Base-by-base conservation (phyloP, 2,329 filamentous ascomycete genomes). In the Hysterium pulicare region DNA sequence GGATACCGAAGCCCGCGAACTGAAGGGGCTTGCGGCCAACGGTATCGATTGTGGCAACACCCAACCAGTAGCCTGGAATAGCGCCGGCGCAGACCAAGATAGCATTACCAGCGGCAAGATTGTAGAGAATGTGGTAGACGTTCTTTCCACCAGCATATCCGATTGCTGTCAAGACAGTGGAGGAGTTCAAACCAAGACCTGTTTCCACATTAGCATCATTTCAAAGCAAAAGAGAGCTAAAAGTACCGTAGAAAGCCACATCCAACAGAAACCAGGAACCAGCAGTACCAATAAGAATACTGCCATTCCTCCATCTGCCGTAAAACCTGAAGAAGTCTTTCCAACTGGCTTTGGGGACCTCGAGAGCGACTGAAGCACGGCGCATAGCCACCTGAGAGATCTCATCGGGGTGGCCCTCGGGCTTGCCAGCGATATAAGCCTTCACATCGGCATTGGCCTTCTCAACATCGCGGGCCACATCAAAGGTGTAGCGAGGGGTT, bases 241-340 rank as follows among this genome's bases (percentile, higher is more conserved):
- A 11, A 17, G 11, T 17, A 16, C 58, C 57, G 42, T 66, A 62
- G 50, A 67, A 64, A 59, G 73, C 73, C 37, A 77, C 71, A 56
- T 89, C 85, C 40, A 85, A 24, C 67, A 84, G 20, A 67, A 89
- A 90, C 87, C 88, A 94, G 2, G 87, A 91, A 31, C 84, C 84
- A 10, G 87, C 85, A 10, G 87, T 91, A n/a, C 86, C 86, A 32
- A 89, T 71, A 0, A 89, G 78, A 21, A 90, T 76, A 59, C 83
- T 81, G 41, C 77, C 81, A 61, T 91, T 83, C 71, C 82, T 86
- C 74, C 78, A 81, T 59, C 84, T 78, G 44, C 73, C 63, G 66
- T 89, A 91, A 70, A 91, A 84, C 24, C 65, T 66, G 66, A 72
- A 62, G 70, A 93, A 93, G 67, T 94, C 88, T 16, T 57, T 49